Conservation (phyloP, 108 stramenopile species). For the Mayamaea pseudoterrestris region DNA sequence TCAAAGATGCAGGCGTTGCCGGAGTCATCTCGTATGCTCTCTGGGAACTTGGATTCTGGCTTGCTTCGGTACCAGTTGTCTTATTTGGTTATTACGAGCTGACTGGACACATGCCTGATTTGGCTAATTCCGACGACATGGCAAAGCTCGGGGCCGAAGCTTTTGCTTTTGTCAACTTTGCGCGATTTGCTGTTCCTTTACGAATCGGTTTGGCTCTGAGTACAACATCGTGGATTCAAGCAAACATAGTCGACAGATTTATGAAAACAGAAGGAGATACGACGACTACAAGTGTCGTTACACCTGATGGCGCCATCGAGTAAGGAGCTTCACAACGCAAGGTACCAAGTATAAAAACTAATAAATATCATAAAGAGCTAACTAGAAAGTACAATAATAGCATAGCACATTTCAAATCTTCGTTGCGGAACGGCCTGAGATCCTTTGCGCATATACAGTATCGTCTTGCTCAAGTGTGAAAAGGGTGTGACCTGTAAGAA, state of each 20-base stretch:
- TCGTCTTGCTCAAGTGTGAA: too few relatives aligned
- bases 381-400: too few relatives aligned
- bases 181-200: constrained; percentile 77
- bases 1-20: constrained; percentile 67
- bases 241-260: constrained; percentile 58
- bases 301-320: too few relatives aligned
- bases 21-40: constrained; percentile 61
- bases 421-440: too few relatives aligned
- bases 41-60: constrained; percentile 81
- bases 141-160: constrained; percentile 70
- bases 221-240: constrained; percentile 69
- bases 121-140: constrained; percentile 53
- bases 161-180: constrained; percentile 87
- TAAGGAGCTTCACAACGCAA: too few relatives aligned
- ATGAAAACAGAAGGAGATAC: neutral
- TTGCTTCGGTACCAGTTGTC: constrained; percentile 58
- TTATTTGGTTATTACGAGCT: constrained; percentile 45
- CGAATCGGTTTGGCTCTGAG: constrained; percentile 71
- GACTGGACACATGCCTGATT: constrained; percentile 77
- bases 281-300: too few relatives aligned
- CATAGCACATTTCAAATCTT: too few relatives aligned
- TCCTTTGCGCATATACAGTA: too few relatives aligned
- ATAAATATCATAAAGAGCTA: too few relatives aligned
- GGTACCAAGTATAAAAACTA: too few relatives aligned
- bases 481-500: too few relatives aligned